These are phyloP conservation scores for Dactylellina drechsleri DNA, from an alignment of 2,329 filamentous ascomycete species.

Conservation along the genomic window DNA sequence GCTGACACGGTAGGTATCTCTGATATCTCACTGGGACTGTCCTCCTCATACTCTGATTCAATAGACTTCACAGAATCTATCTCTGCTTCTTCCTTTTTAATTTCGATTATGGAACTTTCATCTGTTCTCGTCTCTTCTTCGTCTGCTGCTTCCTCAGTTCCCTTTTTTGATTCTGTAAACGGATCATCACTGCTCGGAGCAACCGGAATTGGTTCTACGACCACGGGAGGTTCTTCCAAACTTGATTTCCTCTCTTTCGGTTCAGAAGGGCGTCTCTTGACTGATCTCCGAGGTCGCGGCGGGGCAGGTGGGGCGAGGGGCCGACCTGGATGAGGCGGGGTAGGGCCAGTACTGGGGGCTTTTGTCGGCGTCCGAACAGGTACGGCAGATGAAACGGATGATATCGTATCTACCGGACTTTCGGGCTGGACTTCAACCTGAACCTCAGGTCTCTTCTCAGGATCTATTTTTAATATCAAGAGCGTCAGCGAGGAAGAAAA, in stretches of 20 bases:
- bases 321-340: slow-evolving; percentile 37
- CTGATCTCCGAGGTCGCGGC: slow-evolving; percentile 49
- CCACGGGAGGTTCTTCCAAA: slow-evolving; percentile 27
- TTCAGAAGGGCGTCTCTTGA: slow-evolving; percentile 27
- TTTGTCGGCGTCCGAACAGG: slow-evolving; percentile 4
- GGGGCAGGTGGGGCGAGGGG: slow-evolving; percentile 49
- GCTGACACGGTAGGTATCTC: slow-evolving; percentile 31
- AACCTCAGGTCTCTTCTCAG: slow-evolving; percentile 19
- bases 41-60: slow-evolving; percentile 48
- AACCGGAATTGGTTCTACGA: slow-evolving; percentile 15
- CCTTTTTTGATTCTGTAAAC: slow-evolving; percentile 30
- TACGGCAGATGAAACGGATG: slow-evolving; percentile 13
- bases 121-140: slow-evolving; percentile 20
- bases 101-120: slow-evolving; percentile 42
- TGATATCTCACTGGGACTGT: slow-evolving; percentile 32
- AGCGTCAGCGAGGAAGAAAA: slow-evolving; percentile 22
- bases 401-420: neutral
- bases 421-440: neutral
- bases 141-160: slow-evolving; percentile 3
- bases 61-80: slow-evolving; percentile 34
- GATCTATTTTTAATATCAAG: slow-evolving; percentile 28
- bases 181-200: slow-evolving; percentile 36
- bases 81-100: slow-evolving; percentile 38
- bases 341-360: slow-evolving; percentile 24
- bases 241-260: slow-evolving; percentile 11